Evolutionary conservation across 2,329 filamentous ascomycete species (phyloP).

Genomic region (Emergomyces orientalis): DNA sequence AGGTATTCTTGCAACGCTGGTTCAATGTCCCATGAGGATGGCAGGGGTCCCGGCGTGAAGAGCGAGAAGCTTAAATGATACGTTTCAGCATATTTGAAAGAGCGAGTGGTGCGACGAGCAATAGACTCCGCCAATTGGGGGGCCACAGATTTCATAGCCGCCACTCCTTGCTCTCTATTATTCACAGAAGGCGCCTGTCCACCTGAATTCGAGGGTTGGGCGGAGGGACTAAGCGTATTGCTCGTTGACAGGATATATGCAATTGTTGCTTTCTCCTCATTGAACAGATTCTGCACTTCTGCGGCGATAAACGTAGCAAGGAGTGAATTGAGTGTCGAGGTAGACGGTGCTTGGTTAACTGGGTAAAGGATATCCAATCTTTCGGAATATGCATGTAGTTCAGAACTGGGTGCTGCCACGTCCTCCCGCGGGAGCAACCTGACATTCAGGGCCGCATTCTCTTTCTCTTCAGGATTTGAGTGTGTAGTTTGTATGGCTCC

Average conservation of each 20-base stretch:
- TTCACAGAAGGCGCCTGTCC: conserved; percentile 22
- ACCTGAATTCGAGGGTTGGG: conserved; percentile 41
- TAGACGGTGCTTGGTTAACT: conserved; percentile 56
- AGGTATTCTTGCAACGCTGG: conserved; percentile 71
- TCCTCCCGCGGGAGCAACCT: conserved; percentile 51
- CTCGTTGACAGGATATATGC: conserved; percentile 60
- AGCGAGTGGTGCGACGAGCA: conserved; percentile 63
- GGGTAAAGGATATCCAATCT: conserved; percentile 71
- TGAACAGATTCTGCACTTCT: conserved; percentile 67
- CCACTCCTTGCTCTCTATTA: conserved; percentile 23
- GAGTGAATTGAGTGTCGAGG: conserved; percentile 59
- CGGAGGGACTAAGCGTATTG: conserved; percentile 20
- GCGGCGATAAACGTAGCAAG: conserved; percentile 70
- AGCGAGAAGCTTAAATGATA: conserved; percentile 95
- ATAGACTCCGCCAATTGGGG: conserved; percentile 49
- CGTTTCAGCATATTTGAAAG: conserved; percentile 82
- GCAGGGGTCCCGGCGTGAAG: conserved; percentile 68
- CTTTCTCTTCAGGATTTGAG: conserved; percentile 5
- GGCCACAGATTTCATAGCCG: conserved; percentile 31
- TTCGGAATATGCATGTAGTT: conserved; percentile 59
- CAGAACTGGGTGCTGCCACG: conserved; percentile 46
- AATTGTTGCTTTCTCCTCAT: conserved; percentile 81
- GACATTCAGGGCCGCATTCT: conserved; percentile 55
- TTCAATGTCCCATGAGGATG: conserved; percentile 88
- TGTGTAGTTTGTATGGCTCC: conserved; percentile 7